These are phyloP conservation scores for Exophiala xenobiotica DNA, from an alignment of 2,329 filamentous ascomycete species.

Conservation along the genomic window DNA sequence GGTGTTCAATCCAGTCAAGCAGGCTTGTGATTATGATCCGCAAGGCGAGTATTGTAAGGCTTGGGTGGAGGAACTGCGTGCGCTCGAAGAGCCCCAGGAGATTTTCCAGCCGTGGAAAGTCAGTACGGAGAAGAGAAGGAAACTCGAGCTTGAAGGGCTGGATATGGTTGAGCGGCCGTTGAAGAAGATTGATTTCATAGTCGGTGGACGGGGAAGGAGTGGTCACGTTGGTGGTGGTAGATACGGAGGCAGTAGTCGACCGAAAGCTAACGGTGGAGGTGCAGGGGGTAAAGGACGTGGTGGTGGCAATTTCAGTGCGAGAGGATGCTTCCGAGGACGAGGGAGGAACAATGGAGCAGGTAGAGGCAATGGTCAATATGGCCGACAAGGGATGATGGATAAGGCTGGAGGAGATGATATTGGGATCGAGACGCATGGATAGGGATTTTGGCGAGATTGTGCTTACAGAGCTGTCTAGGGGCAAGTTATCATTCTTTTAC, in stretches of 20 bases:
- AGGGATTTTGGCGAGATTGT: no score
- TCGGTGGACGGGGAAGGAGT: constrained; percentile 47
- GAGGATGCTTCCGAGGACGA: constrained; percentile 25
- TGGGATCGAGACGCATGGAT: no score
- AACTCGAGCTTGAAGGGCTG: constrained; percentile 56
- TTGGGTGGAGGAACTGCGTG: constrained; percentile 68
- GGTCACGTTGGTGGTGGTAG: constrained; percentile 35
- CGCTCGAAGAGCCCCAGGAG: constrained; percentile 47
- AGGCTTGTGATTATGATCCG: constrained; percentile 73
- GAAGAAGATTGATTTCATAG: constrained; percentile 62
- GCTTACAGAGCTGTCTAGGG: no score
- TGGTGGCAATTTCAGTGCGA: constrained; percentile 16
- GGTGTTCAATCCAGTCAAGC: constrained; percentile 81
- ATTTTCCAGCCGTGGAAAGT: constrained; percentile 72
- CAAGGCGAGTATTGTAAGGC: constrained; percentile 67
- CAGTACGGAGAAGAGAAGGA: constrained; percentile 56
- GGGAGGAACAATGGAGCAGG: constrained; percentile 16
- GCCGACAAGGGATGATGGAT: constrained; percentile 21
- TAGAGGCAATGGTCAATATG: constrained; percentile 16
- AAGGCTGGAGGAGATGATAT: no score
- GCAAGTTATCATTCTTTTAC: no score
- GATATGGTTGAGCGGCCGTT: constrained; percentile 68
- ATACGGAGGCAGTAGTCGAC: constrained; percentile 29
- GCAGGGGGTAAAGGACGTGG: constrained; percentile 22
- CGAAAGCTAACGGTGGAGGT: constrained; percentile 16